Conservation (phyloP, 2,329 filamentous ascomycete species). For the Aspergillaceae sp. region DNA sequence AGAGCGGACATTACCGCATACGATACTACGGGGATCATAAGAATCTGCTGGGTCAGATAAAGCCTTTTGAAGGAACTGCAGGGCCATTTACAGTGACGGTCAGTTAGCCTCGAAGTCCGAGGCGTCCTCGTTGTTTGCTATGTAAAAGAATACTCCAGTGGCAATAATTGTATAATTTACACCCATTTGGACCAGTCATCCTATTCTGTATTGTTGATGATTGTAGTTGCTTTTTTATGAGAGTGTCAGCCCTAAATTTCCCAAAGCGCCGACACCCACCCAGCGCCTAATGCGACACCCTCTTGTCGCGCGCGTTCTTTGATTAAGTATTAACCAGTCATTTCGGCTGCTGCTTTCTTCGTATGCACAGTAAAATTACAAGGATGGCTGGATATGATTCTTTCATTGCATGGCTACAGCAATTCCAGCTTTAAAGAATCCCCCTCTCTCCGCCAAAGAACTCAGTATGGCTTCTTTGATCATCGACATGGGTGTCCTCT, state of each 20-base stretch:
- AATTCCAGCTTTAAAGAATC: neutral
- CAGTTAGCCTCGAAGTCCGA: neutral
- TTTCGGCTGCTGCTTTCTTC: neutral
- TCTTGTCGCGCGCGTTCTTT: neutral
- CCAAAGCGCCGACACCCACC: neutral
- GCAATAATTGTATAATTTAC: no score
- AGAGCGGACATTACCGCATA: slow-evolving; percentile 62
- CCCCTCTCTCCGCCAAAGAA: no score
- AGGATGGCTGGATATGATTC: neutral
- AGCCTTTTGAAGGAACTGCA: slow-evolving; percentile 61
- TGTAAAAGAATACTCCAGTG: no score
- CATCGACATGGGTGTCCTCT: no score
- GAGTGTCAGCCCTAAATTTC: no score
- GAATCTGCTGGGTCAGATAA: slow-evolving; percentile 52
- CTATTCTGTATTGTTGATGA: no score
- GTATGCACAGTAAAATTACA: neutral
- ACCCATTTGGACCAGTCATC: no score
- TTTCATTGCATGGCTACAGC: neutral
- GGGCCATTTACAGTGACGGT: slow-evolving; percentile 32
- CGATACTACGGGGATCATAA: slow-evolving; percentile 82
- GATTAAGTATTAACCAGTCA: neutral
- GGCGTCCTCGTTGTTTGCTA: no score
- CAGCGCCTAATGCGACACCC: neutral
- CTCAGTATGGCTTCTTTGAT: no score
- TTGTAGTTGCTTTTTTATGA: no score